These are phyloP conservation scores for Talaromyces trachyspermus DNA, from an alignment of 495 filamentous ascomycete genomes.

Conservation along the genomic window DNA sequence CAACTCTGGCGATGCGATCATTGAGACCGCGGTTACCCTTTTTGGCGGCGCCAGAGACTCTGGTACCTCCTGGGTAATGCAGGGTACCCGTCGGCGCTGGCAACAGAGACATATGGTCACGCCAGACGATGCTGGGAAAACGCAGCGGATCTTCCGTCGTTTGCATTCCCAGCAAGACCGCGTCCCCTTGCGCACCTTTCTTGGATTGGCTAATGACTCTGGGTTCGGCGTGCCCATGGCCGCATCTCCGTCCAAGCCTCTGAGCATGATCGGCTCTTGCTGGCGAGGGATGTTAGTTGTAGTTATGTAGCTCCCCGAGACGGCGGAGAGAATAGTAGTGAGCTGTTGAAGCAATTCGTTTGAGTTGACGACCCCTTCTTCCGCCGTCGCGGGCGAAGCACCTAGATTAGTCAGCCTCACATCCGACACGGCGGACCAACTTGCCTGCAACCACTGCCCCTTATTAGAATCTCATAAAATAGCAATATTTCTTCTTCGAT, in stretches of 20 bases:
- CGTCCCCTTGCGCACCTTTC: slow-evolving; percentile 14
- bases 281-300: too few relatives aligned
- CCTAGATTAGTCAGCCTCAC: slow-evolving; percentile 1
- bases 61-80: slow-evolving; percentile 12
- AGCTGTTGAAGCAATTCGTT: neutral
- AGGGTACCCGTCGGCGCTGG: slow-evolving; percentile 10
- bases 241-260: neutral
- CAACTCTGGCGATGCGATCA: too few relatives aligned
- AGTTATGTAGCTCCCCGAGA: neutral
- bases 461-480: neutral
- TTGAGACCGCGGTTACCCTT: neutral
- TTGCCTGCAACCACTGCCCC: neutral
- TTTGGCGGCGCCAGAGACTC: slow-evolving; percentile 5
- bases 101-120: slow-evolving; percentile 11
- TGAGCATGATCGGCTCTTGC: neutral
- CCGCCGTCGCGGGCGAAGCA: slow-evolving; percentile 29
- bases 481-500: neutral
- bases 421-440: neutral
- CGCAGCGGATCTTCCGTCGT: slow-evolving; percentile 16
- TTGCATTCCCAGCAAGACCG: slow-evolving; percentile 18
- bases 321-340: neutral
- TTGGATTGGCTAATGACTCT: slow-evolving; percentile 7
- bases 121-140: neutral
- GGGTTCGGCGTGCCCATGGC: neutral
- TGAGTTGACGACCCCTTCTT: slow-evolving; percentile 40